These are phyloP conservation scores for Mycena vitilis DNA, from an alignment of 768 basidiomycete genomes.

Conservation along the genomic window DNA sequence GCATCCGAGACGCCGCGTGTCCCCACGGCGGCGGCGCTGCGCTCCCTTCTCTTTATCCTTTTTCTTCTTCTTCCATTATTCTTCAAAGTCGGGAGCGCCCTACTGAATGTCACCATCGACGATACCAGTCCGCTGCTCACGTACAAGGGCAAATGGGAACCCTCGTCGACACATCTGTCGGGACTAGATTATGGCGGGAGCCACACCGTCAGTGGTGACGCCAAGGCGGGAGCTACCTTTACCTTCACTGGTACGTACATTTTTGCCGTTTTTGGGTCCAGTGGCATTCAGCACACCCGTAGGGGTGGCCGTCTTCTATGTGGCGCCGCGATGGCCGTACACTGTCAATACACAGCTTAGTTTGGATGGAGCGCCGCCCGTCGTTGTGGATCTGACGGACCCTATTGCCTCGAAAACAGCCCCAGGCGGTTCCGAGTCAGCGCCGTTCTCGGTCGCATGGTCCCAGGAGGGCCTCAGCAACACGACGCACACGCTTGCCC, in stretches of 20 bases:
- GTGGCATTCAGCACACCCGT: not conserved
- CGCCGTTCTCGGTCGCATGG: conserved; percentile 23
- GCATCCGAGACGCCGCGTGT: too few species aligned
- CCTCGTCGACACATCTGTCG: conserved; percentile 1
- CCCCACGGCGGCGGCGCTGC: too few species aligned
- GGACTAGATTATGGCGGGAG: conserved; percentile 49
- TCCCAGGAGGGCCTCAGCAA: conserved; percentile 12
- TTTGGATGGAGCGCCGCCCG: conserved; percentile 48
- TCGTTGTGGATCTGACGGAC: conserved; percentile 49
- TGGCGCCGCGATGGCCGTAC: conserved; percentile 61
- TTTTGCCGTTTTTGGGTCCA: not conserved
- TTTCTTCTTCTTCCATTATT: not conserved
- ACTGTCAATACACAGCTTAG: conserved; percentile 53
- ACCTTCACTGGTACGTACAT: conserved; percentile 52
- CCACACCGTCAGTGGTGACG: conserved; percentile 43
- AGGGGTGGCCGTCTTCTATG: conserved; percentile 58
- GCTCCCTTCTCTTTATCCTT: too few species aligned
- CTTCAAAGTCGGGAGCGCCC: conserved; percentile 7
- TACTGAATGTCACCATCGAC: conserved; percentile 33
- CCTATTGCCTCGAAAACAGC: conserved; percentile 11
- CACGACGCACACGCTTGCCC: conserved; percentile 19
- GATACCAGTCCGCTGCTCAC: conserved; percentile 17
- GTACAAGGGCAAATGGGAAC: conserved; percentile 26
- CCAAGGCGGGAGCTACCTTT: conserved; percentile 50
- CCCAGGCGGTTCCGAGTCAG: conserved; percentile 19